Base-by-base conservation (phyloP, 2,329 filamentous ascomycete genomes). In the Pseudogymnoascus sp. region DNA sequence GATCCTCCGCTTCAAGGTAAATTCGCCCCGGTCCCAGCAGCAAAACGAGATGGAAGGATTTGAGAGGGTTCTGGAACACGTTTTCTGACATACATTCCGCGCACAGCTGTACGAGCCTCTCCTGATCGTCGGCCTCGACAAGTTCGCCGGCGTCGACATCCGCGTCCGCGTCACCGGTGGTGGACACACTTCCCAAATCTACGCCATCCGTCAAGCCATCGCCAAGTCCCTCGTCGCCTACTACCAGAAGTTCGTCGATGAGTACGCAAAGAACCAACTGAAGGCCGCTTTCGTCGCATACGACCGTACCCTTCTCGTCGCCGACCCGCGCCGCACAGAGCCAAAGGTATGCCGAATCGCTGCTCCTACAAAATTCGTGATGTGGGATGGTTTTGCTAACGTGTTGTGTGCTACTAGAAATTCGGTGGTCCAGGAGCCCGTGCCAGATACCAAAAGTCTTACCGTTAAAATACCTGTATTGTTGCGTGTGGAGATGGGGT, bases 211-310 rank as follows among this genome's bases (percentile, higher is more conserved):
- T 74, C 94, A 99, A 84, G 93, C 94, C 74, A 97, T 99, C 77
- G 87, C 92, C 83, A 99, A 97, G 87, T 89, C 88, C 74, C 90
- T 96, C 78, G 88, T 96, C 76, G 89, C 92, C 80, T 97, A 97
- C 89, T 97, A 97, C 89, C 93, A 97, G 84, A 97, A 99, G 87
- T 99, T 88, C 83, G 91, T 97, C 81, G 94, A 99, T 78, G 94
- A 99, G 89, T 92, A 97, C 89, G 91, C 89, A 84, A 99, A 99
- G 90, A 97, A 97, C 87, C 85, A 92, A 82, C 87, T 99, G 76
- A 99, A 97, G 91, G 89, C 93, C 82, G 90, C 90, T 72, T 87
- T 99, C 72, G 90, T 93, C 75, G 87, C 92, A 79, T 99, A 93
- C 85, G 92, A 96, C 85, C 87, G 92, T 76, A 96, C 92, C 77